These are phyloP conservation scores for Friedmanniomyces endolithicus DNA, from an alignment of 495 filamentous ascomycete species.

Conservation along the genomic window DNA sequence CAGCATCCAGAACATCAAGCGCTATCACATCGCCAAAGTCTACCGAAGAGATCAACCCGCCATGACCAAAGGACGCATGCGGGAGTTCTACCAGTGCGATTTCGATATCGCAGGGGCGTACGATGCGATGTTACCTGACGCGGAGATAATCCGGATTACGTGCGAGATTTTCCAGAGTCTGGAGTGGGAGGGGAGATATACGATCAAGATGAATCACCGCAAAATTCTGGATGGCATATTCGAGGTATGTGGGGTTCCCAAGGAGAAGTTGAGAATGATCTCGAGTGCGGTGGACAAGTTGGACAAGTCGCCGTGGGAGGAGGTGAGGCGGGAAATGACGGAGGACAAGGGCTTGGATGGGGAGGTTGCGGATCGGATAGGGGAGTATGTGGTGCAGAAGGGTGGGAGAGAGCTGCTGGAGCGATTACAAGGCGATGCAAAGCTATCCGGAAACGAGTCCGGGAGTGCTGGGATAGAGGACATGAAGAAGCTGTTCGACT, in stretches of 20 bases:
- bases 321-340: constrained; percentile 84
- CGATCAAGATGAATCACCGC: constrained; percentile 90
- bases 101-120: constrained; percentile 88
- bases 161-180: constrained; percentile 78
- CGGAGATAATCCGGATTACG: constrained; percentile 77
- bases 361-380: constrained; percentile 72
- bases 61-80: constrained; percentile 80
- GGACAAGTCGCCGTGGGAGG: constrained; percentile 78
- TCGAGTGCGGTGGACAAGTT: constrained; percentile 90
- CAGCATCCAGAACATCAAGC: constrained; percentile 60
- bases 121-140: constrained; percentile 90
- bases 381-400: constrained; percentile 61
- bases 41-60: constrained; percentile 72
- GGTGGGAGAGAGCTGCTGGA: constrained; percentile 58
- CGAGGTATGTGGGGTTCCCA: constrained; percentile 75
- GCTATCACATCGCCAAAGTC: constrained; percentile 83
- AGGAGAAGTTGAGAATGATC: constrained; percentile 73
- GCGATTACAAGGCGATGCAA: constrained; percentile 47
- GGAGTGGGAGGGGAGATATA: constrained; percentile 57
- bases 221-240: constrained; percentile 93
- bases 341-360: constrained; percentile 73
- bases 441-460: constrained; percentile 51
- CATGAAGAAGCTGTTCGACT: constrained; percentile 68
- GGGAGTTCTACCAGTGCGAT: constrained; percentile 97
- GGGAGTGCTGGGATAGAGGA: constrained; percentile 70